These are phyloP conservation scores for Trametes sanguinea DNA, from an alignment of 768 basidiomycete species.

Conservation along the genomic window DNA sequence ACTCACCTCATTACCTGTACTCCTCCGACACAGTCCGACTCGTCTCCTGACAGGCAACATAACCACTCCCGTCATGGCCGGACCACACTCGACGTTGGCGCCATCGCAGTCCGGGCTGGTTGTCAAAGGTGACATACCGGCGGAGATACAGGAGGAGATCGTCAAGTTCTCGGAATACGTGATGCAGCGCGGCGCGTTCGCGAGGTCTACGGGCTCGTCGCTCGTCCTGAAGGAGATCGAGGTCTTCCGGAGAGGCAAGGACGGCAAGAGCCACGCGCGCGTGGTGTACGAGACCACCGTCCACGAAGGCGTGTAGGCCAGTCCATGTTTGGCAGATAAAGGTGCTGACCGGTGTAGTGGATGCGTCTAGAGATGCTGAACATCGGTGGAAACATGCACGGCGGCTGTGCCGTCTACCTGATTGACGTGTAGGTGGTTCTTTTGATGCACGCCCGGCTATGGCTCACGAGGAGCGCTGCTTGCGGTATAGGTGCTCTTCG, in stretches of 20 bases:
- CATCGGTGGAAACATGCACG: constrained; percentile 18
- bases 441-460: neutral
- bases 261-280: constrained; percentile 21
- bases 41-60: neutral
- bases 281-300: constrained; percentile 18
- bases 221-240: constrained; percentile 18
- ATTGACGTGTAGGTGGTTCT: constrained; percentile 22
- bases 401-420: constrained; percentile 23
- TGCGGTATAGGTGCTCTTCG: constrained; percentile 17
- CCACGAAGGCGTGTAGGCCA: constrained; percentile 3
- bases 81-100: neutral
- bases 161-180: constrained; percentile 3
- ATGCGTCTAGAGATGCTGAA: constrained; percentile 22
- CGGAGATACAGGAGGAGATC: constrained; percentile 6
- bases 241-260: constrained; percentile 15
- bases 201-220: constrained; percentile 13
- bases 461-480: neutral
- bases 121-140: constrained; percentile 5
- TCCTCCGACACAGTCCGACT: neutral
- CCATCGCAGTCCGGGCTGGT: neutral
- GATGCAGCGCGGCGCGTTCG: constrained; percentile 10
- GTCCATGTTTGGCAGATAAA: neutral
- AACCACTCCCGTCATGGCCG: neutral
- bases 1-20: neutral
- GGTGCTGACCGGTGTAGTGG: neutral